These are phyloP conservation scores for Xylaria sp. DNA, from an alignment of 2,329 filamentous ascomycete genomes.

Conservation along the genomic window DNA sequence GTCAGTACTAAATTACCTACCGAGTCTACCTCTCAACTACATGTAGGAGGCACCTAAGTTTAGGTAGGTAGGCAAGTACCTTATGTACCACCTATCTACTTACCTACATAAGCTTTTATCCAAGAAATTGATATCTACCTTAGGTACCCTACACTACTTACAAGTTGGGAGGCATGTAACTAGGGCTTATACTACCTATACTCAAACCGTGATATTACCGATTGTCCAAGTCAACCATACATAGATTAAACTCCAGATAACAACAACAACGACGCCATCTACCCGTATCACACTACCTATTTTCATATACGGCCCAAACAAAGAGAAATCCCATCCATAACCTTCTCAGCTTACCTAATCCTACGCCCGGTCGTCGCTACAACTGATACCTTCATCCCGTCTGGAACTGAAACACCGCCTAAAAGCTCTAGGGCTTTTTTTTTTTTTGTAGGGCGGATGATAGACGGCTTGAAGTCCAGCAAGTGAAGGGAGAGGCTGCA, in stretches of 20 bases:
- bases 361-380: not conserved
- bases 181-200: not conserved
- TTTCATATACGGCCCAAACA: not conserved
- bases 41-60: too few species aligned
- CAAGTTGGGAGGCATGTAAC: too few species aligned
- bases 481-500: not conserved
- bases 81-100: too few species aligned
- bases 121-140: too few species aligned
- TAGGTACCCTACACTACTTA: too few species aligned
- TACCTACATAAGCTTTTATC: too few species aligned
- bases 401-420: not conserved
- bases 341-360: not conserved
- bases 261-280: constrained; percentile 10
- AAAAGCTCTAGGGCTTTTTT: not conserved
- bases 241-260: not conserved
- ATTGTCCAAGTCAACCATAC: not conserved
- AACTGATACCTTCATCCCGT: not conserved
- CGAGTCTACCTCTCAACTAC: too few species aligned
- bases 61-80: too few species aligned
- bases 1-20: not conserved
- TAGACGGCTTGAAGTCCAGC: not conserved
- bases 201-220: constrained; percentile 10
- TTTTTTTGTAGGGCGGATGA: not conserved
- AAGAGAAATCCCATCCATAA: not conserved
- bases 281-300: not conserved